These are phyloP conservation scores for Malassezia restricta DNA, from an alignment of 1,284 basidiomycete genomes.

Conservation along the genomic window DNA sequence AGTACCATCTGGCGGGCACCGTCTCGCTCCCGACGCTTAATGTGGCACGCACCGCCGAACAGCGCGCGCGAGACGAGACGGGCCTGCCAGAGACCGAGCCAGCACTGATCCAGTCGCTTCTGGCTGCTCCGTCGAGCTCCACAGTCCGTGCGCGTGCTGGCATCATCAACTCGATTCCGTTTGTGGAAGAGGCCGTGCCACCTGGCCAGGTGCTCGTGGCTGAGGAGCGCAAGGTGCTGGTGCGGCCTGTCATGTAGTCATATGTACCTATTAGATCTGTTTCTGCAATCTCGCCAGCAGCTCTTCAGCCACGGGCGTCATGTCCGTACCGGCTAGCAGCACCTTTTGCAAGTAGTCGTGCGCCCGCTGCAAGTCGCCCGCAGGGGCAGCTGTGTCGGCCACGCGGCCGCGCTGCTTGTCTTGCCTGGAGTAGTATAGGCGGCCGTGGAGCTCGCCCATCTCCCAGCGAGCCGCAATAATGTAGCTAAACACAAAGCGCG, in stretches of 20 bases:
- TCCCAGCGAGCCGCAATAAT: conserved; percentile 39
- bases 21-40: conserved; percentile 19
- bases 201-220: conserved; percentile 12
- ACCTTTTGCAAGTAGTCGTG: conserved; percentile 41
- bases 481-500: conserved; percentile 30
- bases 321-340: conserved; percentile 35
- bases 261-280: background rate
- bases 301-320: conserved; percentile 36
- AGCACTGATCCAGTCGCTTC: conserved; percentile 11
- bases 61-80: conserved; percentile 20
- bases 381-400: background rate
- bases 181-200: conserved; percentile 4
- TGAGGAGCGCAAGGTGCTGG: conserved; percentile 16
- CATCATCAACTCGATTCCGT: conserved; percentile 12
- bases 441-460: conserved; percentile 38
- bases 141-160: conserved; percentile 15
- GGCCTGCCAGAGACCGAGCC: conserved; percentile 21
- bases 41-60: conserved; percentile 19
- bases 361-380: conserved; percentile 32
- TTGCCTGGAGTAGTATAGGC: conserved; percentile 3
- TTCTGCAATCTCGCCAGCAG: conserved; percentile 28
- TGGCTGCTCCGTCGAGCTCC: conserved; percentile 12
- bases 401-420: conserved; percentile 12
- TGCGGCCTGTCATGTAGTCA: conserved; percentile 13
- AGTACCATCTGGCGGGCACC: conserved; percentile 14